These are phyloP conservation scores for Phytophthora sojae DNA, from an alignment of 352 stramenopile species.

Conservation along the genomic window DNA sequence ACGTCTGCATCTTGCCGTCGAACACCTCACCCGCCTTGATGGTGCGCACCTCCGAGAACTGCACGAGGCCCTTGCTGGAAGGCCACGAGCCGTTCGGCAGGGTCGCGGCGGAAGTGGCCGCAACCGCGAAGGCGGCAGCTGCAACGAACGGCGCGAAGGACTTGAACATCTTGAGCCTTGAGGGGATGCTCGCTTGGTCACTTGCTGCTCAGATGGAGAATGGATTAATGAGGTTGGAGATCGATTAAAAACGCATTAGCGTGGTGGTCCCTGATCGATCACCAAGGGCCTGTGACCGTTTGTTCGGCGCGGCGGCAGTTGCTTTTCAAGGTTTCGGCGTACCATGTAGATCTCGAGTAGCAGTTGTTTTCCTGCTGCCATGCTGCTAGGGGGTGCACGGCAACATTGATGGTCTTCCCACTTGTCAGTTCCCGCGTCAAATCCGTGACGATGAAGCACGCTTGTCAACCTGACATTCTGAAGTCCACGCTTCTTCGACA, in stretches of 20 bases:
- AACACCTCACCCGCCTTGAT: conserved; percentile 20
- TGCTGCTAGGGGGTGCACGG: background rate
- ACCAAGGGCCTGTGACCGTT: background rate
- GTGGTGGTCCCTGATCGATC: background rate
- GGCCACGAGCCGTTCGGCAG: conserved; percentile 29
- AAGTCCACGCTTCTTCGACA: no score
- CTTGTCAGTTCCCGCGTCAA: background rate
- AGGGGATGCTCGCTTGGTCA: background rate
- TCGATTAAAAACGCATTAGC: background rate
- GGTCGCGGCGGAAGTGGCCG: conserved; percentile 10
- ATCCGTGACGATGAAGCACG: background rate
- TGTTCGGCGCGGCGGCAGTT: background rate
- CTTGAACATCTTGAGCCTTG: conserved; percentile 16
- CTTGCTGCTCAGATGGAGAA: background rate
- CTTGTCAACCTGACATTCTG: background rate
- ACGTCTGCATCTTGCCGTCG: conserved; percentile 16
- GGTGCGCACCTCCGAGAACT: conserved; percentile 14
- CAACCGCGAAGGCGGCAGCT: no score
- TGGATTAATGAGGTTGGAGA: background rate
- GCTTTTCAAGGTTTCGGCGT: background rate
- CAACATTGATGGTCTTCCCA: background rate
- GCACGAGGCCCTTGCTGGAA: conserved; percentile 21
- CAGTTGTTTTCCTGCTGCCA: background rate
- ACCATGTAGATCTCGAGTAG: background rate
- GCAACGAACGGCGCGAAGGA: conserved; percentile 13